Conservation (phyloP, 2,329 filamentous ascomycete species). For the Chlorencoelia australis region DNA sequence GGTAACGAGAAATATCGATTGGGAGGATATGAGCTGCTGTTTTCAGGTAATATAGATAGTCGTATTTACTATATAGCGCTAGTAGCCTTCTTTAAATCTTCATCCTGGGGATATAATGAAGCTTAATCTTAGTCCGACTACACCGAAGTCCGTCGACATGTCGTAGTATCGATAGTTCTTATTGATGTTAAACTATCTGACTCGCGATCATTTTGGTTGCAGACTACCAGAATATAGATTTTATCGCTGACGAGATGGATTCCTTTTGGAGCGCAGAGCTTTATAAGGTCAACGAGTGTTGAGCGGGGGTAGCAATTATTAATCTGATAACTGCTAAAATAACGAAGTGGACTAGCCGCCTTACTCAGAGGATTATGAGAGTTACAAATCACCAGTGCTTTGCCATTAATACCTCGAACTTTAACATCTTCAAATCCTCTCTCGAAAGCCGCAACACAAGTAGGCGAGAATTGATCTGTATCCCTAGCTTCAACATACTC, state of each 20-base stretch:
- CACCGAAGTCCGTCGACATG: neutral
- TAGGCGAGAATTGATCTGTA: neutral
- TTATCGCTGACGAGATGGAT: neutral
- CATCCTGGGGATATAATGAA: neutral
- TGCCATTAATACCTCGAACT: neutral
- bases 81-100: neutral
- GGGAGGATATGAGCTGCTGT: no score
- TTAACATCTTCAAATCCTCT: neutral
- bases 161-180: neutral
- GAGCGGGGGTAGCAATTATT: neutral
- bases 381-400: neutral
- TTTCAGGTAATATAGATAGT: no score
- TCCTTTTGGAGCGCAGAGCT: neutral
- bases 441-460: neutral
- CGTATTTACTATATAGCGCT: neutral
- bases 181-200: neutral
- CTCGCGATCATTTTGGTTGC: neutral
- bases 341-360: neutral
- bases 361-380: neutral
- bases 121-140: neutral
- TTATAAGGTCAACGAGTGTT: neutral
- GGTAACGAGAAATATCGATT: neutral
- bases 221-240: neutral
- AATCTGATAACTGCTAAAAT: neutral
- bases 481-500: neutral